Conservation (phyloP, 2,329 filamentous ascomycete species). For the Hymenoscyphus repandus region DNA sequence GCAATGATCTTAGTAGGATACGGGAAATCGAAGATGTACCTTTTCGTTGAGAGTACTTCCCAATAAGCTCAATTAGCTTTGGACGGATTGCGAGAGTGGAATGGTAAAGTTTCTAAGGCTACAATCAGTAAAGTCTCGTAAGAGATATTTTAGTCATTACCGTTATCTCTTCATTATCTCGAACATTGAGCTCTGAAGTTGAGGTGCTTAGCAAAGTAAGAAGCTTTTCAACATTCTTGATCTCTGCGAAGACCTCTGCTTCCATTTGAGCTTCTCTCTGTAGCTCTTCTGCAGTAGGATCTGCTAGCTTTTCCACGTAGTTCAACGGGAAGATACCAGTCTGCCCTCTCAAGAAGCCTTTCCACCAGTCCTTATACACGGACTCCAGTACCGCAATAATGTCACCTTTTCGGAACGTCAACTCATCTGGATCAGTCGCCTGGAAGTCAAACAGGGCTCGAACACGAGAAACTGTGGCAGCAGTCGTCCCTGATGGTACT, state of each 20-base stretch:
- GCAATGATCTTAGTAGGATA: background rate
- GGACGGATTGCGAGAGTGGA: constrained; percentile 90
- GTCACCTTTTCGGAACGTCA: constrained; percentile 95
- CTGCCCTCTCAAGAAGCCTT: constrained; percentile 86
- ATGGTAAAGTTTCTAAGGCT: constrained; percentile 70
- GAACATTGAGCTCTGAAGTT: constrained; percentile 70
- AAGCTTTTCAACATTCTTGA: constrained; percentile 74
- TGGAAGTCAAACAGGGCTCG: constrained; percentile 92
- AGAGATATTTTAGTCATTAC: constrained; percentile 38
- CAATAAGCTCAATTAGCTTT: constrained; percentile 95
- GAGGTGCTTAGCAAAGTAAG: constrained; percentile 87
- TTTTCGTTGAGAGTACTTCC: constrained; percentile 99
- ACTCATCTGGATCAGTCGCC: constrained; percentile 86
- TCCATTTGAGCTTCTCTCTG: constrained; percentile 97
- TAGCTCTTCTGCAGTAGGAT: constrained; percentile 89
- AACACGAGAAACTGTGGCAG: constrained; percentile 91
- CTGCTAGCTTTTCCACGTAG: constrained; percentile 95
- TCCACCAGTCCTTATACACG: constrained; percentile 99
- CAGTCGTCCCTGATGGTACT: constrained; percentile 78
- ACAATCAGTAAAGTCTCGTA: constrained; percentile 31
- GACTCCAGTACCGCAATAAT: constrained; percentile 96
- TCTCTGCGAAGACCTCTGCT: constrained; percentile 69
- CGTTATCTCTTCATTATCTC: constrained; percentile 97
- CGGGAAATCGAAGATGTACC: constrained; percentile 43
- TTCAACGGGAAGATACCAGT: constrained; percentile 98